Base-by-base conservation (phyloP, 2,329 filamentous ascomycete genomes). In the Cucurbitaria berberidis region DNA sequence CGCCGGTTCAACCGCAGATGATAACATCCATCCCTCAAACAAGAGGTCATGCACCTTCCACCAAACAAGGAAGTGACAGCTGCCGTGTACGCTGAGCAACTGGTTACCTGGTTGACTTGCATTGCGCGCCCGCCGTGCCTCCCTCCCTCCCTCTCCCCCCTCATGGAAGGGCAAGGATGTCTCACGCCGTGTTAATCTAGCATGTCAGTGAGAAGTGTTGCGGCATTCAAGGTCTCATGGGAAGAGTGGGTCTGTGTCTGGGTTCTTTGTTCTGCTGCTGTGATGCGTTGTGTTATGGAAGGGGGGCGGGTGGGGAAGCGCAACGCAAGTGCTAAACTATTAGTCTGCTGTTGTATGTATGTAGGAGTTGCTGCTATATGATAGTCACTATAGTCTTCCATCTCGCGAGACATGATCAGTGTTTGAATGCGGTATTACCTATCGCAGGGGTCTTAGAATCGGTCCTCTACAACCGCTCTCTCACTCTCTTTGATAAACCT, bases 131-230 rank as follows among this genome's bases (percentile, higher is more conserved):
- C n/a, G n/a, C n/a, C n/a, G n/a, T n/a, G n/a, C n/a, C n/a, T n/a
- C n/a, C n/a, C n/a, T n/a, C n/a, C n/a, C n/a, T n/a, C n/a, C n/a
- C n/a, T n/a, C n/a, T n/a, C n/a, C n/a, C n/a, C 10, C 18, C 18
- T 34, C 42, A 45, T 45, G 42, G 27, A 45, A 8, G 42, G 41
- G 42, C 27, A 45, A 32, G 42, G 42, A 34, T 45, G 42, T 34
- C 42, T 45, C 42, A 45, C 19, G 42, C 29, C 39, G 26, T 42
- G 5, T 18, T n/a, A 5, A 6, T 24, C 18, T n/a, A 8, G 26
- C 5, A 19, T 22, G 5, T 15, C 21, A 27, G n/a, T 5, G 15
- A 16, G 15, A 9, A 30, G 22, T n/a, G 22, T 5, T 30, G 24
- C 27, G 26, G n/a, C n/a, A 7, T 43, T 10, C 6, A 18, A 10